A percentile compares a stretch with the other conserved stretches of the same genome.
phyloP scores from a whole-genome alignment of 2,329 filamentous ascomycete species.

The Fusarium sp. region DNA sequence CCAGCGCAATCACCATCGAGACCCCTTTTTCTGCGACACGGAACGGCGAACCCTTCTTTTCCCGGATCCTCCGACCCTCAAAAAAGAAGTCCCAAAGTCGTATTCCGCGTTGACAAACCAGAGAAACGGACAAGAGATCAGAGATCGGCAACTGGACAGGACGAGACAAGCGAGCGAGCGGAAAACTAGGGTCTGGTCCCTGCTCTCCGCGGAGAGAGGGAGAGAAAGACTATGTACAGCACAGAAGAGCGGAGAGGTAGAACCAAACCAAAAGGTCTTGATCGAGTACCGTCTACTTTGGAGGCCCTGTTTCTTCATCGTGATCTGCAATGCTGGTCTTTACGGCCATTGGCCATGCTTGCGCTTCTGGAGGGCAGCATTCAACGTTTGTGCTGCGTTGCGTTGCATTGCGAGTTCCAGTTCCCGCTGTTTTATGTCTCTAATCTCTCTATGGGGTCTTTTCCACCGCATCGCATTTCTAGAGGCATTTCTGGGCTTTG shows the following conservation, averaged over 20 bases:
- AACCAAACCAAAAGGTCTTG: constrained; percentile 10
- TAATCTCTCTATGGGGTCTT: neutral
- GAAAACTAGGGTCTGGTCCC: constrained; percentile 32
- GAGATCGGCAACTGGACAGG: constrained; percentile 23
- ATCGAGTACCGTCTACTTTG: constrained; percentile 30
- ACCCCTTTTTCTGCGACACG: neutral
- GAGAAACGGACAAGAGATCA: constrained; percentile 1
- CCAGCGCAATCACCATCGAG: constrained; percentile 17
- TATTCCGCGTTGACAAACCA: neutral
- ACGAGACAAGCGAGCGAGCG: constrained; percentile 5
- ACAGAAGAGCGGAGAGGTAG: neutral
- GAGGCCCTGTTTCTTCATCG: constrained; percentile 22
- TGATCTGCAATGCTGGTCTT: constrained; percentile 26
- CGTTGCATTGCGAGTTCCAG: neutral
- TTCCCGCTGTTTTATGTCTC: constrained; percentile 2
- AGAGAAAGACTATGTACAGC: neutral
- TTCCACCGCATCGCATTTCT: neutral
- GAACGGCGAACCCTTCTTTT: constrained; percentile 2
- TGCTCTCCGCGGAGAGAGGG: neutral
- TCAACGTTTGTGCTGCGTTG: constrained; percentile 3
- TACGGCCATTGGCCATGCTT: constrained; percentile 24
- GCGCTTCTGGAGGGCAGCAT: constrained; percentile 10
- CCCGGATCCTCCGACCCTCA: neutral
- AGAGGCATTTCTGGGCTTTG: neutral
- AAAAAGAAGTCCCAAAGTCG: constrained; percentile 2